Conservation (phyloP, 257 asterid species). For the Fraxinus cuspidata region DNA sequence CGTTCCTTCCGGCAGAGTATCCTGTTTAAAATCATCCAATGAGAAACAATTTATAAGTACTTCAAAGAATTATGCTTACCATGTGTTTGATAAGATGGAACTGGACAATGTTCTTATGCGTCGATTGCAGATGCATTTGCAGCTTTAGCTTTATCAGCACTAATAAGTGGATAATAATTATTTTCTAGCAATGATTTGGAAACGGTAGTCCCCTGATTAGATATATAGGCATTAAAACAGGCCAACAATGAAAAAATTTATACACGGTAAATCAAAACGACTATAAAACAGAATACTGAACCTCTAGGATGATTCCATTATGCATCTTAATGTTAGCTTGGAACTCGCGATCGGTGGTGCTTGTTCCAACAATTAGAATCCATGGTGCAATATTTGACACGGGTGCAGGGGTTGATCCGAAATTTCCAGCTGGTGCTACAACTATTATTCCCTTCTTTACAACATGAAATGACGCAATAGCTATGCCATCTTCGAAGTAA, state of each 20-base stretch:
- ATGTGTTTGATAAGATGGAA: not conserved
- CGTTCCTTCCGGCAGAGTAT: not conserved
- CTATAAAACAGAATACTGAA: not conserved
- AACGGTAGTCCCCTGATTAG: conserved; percentile 16
- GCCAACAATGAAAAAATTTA: no score
- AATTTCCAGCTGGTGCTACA: conserved; percentile 24
- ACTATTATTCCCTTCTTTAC: conserved; percentile 22
- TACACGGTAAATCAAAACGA: not conserved
- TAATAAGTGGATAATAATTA: conserved; percentile 22
- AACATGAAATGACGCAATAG: conserved; percentile 25
- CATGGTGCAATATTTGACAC: conserved; percentile 25
- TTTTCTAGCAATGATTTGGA: conserved; percentile 8
- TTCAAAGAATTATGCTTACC: not conserved
- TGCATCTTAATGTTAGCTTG: conserved; percentile 8
- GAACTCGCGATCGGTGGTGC: conserved; percentile 19
- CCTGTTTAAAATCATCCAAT: conserved; percentile 2
- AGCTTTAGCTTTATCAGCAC: conserved; percentile 19
- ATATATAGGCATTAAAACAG: not conserved
- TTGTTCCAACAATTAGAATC: conserved; percentile 26
- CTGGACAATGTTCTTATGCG: conserved; percentile 31
- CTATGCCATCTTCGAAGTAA: conserved; percentile 4
- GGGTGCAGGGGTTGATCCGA: conserved; percentile 12
- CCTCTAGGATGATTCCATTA: conserved; percentile 27
- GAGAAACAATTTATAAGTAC: not conserved
- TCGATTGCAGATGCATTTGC: conserved; percentile 21